Percentiles rank a stretch among this genome's conserved stretches.
These are phyloP conservation scores for Amphichorda felina DNA, from an alignment of 2,329 filamentous ascomycete genomes.

Conservation along the genomic window DNA sequence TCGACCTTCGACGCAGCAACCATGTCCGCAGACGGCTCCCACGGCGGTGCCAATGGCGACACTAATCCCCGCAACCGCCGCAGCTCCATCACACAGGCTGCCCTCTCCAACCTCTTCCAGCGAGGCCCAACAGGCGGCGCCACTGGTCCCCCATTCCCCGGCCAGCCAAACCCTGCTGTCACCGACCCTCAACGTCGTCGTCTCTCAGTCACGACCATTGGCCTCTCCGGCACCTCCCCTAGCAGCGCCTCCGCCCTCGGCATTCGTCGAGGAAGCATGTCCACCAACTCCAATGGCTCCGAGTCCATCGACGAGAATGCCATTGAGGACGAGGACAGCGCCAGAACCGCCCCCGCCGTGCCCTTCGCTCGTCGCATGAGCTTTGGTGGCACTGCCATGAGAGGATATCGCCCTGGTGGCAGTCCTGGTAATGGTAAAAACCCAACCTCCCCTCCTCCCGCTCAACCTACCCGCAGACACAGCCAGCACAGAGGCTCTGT, in stretches of 20 bases:
- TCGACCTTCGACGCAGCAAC: background rate
- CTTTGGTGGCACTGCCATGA: constrained; percentile 72
- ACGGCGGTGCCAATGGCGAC: constrained; percentile 16
- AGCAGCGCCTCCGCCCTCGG: constrained; percentile 37
- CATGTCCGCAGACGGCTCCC: constrained; percentile 22
- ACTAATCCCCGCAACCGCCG: constrained; percentile 37
- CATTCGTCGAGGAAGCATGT: constrained; percentile 54
- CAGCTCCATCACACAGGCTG: constrained; percentile 43
- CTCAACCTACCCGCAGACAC: constrained; percentile 16
- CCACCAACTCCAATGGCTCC: constrained; percentile 46
- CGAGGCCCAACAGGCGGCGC: constrained; percentile 40
- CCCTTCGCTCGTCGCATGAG: constrained; percentile 80
- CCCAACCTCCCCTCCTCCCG: constrained; percentile 24
- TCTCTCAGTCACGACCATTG: constrained; percentile 63
- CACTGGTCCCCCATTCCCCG: constrained; percentile 29
- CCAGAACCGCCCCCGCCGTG: constrained; percentile 51
- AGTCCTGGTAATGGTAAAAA: constrained; percentile 56
- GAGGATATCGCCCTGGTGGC: constrained; percentile 37
- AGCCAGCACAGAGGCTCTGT: constrained; percentile 18
- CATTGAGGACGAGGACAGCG: constrained; percentile 51
- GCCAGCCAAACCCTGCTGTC: constrained; percentile 20
- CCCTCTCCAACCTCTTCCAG: constrained; percentile 46
- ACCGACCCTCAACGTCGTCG: constrained; percentile 52
- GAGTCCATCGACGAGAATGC: constrained; percentile 61
- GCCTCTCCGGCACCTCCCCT: constrained; percentile 62